Evolutionary conservation across 164 flowering plant genomes (phyloP), one percentile per base, ranked within the genome.

Genomic region (Paratinospora sagittata): DNA sequence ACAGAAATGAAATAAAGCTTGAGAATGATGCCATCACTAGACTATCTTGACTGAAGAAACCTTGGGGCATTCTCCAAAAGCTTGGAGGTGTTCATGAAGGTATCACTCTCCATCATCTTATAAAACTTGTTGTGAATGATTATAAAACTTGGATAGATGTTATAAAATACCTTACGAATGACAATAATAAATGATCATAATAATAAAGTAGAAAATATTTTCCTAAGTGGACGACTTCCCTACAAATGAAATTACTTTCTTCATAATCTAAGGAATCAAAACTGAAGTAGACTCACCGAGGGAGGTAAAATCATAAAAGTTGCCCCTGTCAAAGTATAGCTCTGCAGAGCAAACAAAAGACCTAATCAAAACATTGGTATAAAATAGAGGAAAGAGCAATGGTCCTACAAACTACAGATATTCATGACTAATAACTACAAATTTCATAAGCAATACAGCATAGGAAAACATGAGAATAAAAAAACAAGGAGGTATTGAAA

Each of bases 271-370:
- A 69, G 21, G 14, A 72, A 60, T 39, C 63, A 16, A 21, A 26
- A 57, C 26, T 36, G 33, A 58, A 63, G n/a, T 19, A 27, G 19
- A 85, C 97, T 84, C 75, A 95, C 99, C 99, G 57, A 95, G 91
- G 72, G 99, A 95, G n/a, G 98, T 92, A 58, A 95, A 95, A 80
- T 95, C 98, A 77, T 95, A 95, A 76, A 90, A 95, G 83, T 92
- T 95, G 60, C 94, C 96, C 71, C 86, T 85, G 77, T 95, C 98
- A 70, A 92, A 90, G 72, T 85, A 95, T 86, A 95, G 86, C 83
- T 95, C 99, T 95, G 98, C 80, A 82, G 78, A 72, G 39, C 57
- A 68, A 75, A 70, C 0, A 34, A 41, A 41, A 57, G 8, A 14
- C 19, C 19, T 19, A 17, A 69, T 71, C 63, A 75, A 52, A 63